Evolutionary conservation across 2,329 filamentous ascomycete species (phyloP).

Genomic region (Rhynchosporium secalis): DNA sequence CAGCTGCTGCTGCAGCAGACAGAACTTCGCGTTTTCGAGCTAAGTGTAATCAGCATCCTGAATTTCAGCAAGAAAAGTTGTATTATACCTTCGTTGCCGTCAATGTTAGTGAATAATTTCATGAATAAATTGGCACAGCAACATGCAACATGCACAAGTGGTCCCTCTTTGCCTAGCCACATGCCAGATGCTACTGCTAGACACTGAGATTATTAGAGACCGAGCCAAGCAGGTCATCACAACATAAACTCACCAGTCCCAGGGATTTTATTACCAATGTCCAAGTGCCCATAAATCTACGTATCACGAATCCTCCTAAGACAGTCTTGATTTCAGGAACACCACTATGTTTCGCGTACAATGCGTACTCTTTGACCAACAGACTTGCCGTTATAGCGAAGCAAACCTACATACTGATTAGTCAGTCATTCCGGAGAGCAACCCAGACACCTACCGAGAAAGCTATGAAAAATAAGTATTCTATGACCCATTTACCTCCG

Average conservation of each 20-base stretch:
- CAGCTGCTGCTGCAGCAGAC: conserved; percentile 78
- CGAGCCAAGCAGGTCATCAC: too few relatives aligned
- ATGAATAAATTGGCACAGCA: conserved; percentile 94
- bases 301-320: conserved; percentile 89
- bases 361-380: conserved; percentile 79
- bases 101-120: conserved; percentile 80
- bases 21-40: conserved; percentile 91
- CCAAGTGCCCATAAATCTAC: conserved; percentile 82
- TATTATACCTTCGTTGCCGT: conserved; percentile 74
- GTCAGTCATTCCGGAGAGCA: background rate
- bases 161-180: conserved; percentile 96
- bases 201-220: conserved; percentile 55
- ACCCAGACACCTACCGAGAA: conserved; percentile 65
- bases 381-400: conserved; percentile 78
- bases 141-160: conserved; percentile 92
- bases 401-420: conserved; percentile 53
- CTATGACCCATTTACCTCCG: conserved; percentile 75
- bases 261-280: conserved; percentile 87
- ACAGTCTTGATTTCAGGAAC: conserved; percentile 98
- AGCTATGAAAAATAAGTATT: conserved; percentile 84
- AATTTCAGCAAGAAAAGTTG: conserved; percentile 21
- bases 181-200: conserved; percentile 90
- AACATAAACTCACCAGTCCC: conserved; percentile 63
- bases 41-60: conserved; percentile 43
- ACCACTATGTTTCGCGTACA: conserved; percentile 90